phyloP scores from a whole-genome alignment of 2,329 filamentous ascomycete species.

The Sporothrix humicola region DNA sequence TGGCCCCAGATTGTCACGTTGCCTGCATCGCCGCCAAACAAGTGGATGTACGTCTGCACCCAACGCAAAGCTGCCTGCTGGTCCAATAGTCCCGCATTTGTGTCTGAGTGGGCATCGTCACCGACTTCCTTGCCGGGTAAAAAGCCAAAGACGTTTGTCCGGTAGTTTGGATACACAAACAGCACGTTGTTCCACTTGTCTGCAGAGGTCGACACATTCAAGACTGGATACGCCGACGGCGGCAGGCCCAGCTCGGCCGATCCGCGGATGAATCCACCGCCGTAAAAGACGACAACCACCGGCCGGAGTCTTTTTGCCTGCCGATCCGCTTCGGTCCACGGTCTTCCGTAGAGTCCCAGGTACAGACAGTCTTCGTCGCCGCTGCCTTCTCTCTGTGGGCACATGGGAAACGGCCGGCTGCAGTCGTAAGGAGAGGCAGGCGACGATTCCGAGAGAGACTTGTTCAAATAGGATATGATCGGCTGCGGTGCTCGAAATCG shows the following conservation, averaged over 20 bases:
- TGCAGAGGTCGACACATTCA: conserved; percentile 55
- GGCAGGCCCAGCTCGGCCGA: conserved; percentile 60
- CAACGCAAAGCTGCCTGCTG: conserved; percentile 57
- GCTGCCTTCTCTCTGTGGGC: conserved; percentile 59
- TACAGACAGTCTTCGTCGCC: conserved; percentile 67
- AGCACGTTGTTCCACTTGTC: conserved; percentile 53
- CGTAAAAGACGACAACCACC: conserved; percentile 65
- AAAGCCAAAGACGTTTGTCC: conserved; percentile 63
- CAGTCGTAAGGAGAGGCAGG: conserved; percentile 54
- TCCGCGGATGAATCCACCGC: conserved; percentile 66
- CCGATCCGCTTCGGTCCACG: conserved; percentile 50
- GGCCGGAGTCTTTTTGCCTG: conserved; percentile 53
- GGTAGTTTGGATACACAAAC: conserved; percentile 57
- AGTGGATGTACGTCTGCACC: conserved; percentile 53
- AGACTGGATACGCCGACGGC: conserved; percentile 61
- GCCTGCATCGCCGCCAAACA: conserved; percentile 55
- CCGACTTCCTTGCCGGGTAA: conserved; percentile 56
- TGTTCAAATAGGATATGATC: conserved; percentile 49
- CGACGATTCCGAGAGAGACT: conserved; percentile 45
- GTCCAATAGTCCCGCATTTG: conserved; percentile 58
- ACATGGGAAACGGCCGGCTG: conserved; percentile 61
- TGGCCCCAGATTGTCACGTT: conserved; percentile 62
- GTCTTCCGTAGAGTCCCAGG: conserved; percentile 63
- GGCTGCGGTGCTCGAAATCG: conserved; percentile 67
- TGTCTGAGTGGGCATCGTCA: conserved; percentile 51